phyloP scores from a whole-genome alignment of 2,329 filamentous ascomycete genomes.

The Colletotrichum sansevieriae region DNA sequence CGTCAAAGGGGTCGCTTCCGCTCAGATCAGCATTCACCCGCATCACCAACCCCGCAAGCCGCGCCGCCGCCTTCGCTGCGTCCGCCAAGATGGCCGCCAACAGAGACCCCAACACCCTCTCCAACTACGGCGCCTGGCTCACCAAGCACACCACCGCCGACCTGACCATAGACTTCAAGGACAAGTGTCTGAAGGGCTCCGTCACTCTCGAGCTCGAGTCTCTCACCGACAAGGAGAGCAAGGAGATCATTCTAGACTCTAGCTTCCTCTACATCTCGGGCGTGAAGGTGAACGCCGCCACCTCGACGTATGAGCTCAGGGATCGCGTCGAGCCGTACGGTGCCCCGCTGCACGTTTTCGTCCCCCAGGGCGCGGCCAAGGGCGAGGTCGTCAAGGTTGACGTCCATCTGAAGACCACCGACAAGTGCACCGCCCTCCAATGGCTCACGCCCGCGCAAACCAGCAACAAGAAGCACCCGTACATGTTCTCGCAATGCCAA shows the following conservation, averaged over 20 bases:
- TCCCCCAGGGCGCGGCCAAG: slow-evolving; percentile 67
- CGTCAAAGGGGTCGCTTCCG: slow-evolving; percentile 36
- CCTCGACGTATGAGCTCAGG: slow-evolving; percentile 77
- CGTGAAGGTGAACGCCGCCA: slow-evolving; percentile 76
- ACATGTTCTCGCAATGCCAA: slow-evolving; percentile 98
- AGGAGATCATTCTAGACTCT: slow-evolving; percentile 89
- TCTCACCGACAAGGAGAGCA: slow-evolving; percentile 77
- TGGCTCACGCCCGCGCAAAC: slow-evolving; percentile 96
- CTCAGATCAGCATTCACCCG: slow-evolving; percentile 35
- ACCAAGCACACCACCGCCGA: slow-evolving; percentile 87
- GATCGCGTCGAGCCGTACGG: slow-evolving; percentile 80
- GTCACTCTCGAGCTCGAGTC: slow-evolving; percentile 84
- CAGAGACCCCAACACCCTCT: slow-evolving; percentile 89
- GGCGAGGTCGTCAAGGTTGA: slow-evolving; percentile 67
- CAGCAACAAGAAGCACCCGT: slow-evolving; percentile 94
- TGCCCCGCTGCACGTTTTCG: slow-evolving; percentile 75
- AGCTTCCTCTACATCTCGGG: slow-evolving; percentile 81
- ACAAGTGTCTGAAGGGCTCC: slow-evolving; percentile 80
- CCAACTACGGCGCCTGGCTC: slow-evolving; percentile 90
- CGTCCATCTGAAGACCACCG: slow-evolving; percentile 84
- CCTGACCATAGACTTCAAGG: slow-evolving; percentile 86
- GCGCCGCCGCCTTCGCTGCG: slow-evolving; percentile 26
- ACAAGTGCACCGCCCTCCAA: slow-evolving; percentile 90
- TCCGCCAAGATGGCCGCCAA: slow-evolving; percentile 46
- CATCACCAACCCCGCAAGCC: slow-evolving; percentile 11